phyloP scores from a whole-genome alignment of 2,329 filamentous ascomycete species.

The Cercospora zeae-maydis region DNA sequence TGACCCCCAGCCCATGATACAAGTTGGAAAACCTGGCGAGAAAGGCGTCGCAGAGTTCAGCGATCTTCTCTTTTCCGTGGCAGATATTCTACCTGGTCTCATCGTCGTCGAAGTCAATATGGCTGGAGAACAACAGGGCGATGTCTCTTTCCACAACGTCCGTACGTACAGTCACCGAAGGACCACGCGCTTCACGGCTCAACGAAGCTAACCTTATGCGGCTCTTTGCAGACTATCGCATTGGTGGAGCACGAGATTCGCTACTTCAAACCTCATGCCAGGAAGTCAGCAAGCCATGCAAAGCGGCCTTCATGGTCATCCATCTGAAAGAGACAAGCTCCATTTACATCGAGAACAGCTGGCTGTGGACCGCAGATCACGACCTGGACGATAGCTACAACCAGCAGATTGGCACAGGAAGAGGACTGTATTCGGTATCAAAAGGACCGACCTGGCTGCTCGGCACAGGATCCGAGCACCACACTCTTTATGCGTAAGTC shows the following conservation, averaged over 20 bases:
- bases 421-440: conserved; percentile 41
- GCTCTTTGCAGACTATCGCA: conserved; percentile 31
- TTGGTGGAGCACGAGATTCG: conserved; percentile 37
- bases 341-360: conserved; percentile 53
- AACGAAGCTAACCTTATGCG: neutral
- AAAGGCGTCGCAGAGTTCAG: conserved; percentile 50
- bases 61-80: conserved; percentile 53
- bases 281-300: conserved; percentile 36
- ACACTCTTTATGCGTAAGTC: conserved; percentile 46
- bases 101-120: conserved; percentile 52
- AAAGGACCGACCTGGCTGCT: conserved; percentile 50
- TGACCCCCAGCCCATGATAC: conserved; percentile 49
- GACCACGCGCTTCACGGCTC: neutral
- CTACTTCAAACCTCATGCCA: conserved; percentile 40
- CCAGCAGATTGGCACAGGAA: conserved; percentile 42
- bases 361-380: conserved; percentile 52
- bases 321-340: conserved; percentile 48
- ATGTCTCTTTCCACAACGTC: conserved; percentile 45
- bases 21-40: conserved; percentile 52
- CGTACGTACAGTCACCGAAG: neutral
- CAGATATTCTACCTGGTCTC: conserved; percentile 45
- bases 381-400: conserved; percentile 44
- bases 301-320: conserved; percentile 39
- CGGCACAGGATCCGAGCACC: conserved; percentile 52
- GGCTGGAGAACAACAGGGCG: conserved; percentile 44